Evolutionary conservation across 495 filamentous ascomycete genomes (phyloP), one percentile per base, ranked within the genome.

Genomic region (Hypoxylon rickii): DNA sequence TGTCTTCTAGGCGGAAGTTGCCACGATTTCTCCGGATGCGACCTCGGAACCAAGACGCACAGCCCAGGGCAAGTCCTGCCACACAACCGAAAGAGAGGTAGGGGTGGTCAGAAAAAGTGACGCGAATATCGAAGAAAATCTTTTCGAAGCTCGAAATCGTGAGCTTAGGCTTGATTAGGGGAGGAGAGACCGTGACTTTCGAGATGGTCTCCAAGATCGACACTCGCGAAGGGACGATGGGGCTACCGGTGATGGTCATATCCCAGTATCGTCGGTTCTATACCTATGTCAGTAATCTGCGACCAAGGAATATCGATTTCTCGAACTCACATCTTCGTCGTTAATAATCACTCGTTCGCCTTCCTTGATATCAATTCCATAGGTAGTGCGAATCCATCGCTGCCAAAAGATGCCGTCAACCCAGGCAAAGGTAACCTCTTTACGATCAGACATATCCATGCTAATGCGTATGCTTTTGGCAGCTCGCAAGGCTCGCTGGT

Each of bases 361-460:
- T 38, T 90, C 86, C 44, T 73, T 76, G 18, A 91, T 86, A 63
- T 92, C 86, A 58, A 97, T 87, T 33, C 95, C 94, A 68, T 96
- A 98, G 0, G 92, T 96, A 13, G 86, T 94, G 38, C 91, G 79
- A 47, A 98, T 84, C 94, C 94, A 98, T 31, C 93, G 81, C 69
- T 97, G 92, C 94, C 94, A 98, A 71, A 97, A 97, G 17, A 90
- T 84, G 41, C 92, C 92, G 70, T 98, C 94, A 6, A 97, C 90
- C 95, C 95, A 97, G n/a, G 95, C 94, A 74, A 98, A 98, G 3
- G 86, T 80, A 18, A 97, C 90, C 63, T 94, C 86, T 71, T 94
- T 96, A 63, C 87, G 87, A 65, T 90, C 85, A 46, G 89, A 81
- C 64, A 89, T 84, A 56, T 92, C 85, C 79, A 97, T 93, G 50